phyloP scores from a whole-genome alignment of 1,139 yeast genomes.

The Wickerhamomyces sp. region DNA sequence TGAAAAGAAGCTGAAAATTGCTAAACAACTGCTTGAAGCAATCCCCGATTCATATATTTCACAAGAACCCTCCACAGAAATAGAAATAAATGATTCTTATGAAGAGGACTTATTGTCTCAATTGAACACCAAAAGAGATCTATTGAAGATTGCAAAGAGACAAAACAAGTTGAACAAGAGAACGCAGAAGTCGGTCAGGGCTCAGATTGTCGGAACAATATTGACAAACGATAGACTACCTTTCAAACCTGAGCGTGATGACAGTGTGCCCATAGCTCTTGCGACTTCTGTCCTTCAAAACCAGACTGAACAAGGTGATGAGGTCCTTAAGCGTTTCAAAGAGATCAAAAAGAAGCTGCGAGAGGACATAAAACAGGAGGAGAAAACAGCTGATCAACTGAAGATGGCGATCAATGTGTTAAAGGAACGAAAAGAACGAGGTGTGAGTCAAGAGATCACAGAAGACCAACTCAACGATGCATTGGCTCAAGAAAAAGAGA shows the following conservation, averaged over 20 bases:
- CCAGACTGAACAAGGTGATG: slow-evolving; percentile 13
- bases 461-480: slow-evolving; percentile 11
- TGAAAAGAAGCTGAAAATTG: neutral
- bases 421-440: neutral
- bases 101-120: too few species aligned
- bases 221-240: slow-evolving; percentile 17
- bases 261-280: slow-evolving; percentile 19
- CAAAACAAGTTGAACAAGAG: neutral
- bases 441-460: slow-evolving; percentile 10
- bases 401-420: neutral
- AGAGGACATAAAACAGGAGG: slow-evolving; percentile 1
- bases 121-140: neutral
- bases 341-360: neutral
- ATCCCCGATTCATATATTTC: too few species aligned
- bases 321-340: slow-evolving; percentile 1
- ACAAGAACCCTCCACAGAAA: neutral
- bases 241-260: slow-evolving; percentile 20
- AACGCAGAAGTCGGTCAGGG: slow-evolving; percentile 1
- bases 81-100: too few species aligned
- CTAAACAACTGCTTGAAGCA: neutral
- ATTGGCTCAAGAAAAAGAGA: slow-evolving; percentile 4
- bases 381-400: slow-evolving; percentile 2
- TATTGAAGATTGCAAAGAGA: neutral
- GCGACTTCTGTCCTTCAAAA: slow-evolving; percentile 13
- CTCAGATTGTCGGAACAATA: slow-evolving; percentile 4